Conservation (phyloP, 176 grass and related monocot genomes). For the Tillandsia leiboldiana region DNA sequence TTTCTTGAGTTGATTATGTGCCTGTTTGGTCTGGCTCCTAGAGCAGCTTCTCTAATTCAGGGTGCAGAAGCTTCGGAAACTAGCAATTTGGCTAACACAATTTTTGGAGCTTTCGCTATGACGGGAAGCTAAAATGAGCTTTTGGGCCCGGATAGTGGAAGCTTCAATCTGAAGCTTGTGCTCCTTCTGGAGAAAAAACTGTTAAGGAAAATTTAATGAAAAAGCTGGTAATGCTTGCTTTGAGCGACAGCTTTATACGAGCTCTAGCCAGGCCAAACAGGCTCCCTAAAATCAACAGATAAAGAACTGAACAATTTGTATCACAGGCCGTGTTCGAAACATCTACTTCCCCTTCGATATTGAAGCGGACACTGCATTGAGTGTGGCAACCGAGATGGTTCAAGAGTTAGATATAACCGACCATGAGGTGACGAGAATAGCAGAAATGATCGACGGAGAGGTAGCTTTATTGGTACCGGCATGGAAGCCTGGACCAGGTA, state of each 20-base stretch:
- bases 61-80: not conserved
- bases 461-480: conserved; percentile 62
- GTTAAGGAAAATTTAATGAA: too few relatives aligned
- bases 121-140: too few relatives aligned
- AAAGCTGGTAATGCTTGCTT: too few relatives aligned
- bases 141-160: too few relatives aligned
- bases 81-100: too few relatives aligned
- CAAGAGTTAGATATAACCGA: conserved; percentile 83
- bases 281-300: too few relatives aligned
- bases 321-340: conserved; percentile 58
- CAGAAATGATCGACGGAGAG: conserved; percentile 91
- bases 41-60: not conserved
- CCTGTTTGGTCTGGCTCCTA: too few relatives aligned
- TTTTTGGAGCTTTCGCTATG: too few relatives aligned
- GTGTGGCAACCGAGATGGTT: conserved; percentile 84
- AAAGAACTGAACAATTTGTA: not conserved
- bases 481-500: conserved; percentile 72
- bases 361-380: conserved; percentile 70
- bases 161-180: too few relatives aligned
- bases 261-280: too few relatives aligned
- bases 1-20: conserved; percentile 1
- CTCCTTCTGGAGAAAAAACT: too few relatives aligned
- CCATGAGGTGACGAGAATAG: conserved; percentile 83
- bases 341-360: conserved; percentile 84
- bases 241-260: too few relatives aligned